These are phyloP conservation scores for Biscutella laevigata DNA, from an alignment of 441 rosid species.

Conservation along the genomic window DNA sequence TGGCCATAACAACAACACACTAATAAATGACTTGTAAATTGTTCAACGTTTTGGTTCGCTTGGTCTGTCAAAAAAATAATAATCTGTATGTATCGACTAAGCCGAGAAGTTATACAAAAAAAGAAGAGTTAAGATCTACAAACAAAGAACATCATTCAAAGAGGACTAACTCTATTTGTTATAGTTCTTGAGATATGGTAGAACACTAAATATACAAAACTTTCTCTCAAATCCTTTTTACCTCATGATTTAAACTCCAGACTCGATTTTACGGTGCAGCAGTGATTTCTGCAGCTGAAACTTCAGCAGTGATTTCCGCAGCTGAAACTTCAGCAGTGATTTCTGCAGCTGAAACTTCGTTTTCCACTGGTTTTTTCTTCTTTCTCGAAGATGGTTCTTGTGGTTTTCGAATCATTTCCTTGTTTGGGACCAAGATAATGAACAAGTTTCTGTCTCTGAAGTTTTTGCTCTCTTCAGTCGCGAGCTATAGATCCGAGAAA, in stretches of 20 bases:
- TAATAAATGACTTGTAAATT: slow-evolving; percentile 9
- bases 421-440: slow-evolving; percentile 70
- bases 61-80: background rate
- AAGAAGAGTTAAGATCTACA: background rate
- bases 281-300: slow-evolving; percentile 3
- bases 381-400: slow-evolving; percentile 55
- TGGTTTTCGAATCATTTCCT: slow-evolving; percentile 51
- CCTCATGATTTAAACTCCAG: slow-evolving; percentile 7
- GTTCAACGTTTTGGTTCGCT: background rate
- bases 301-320: too few relatives aligned
- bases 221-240: slow-evolving; percentile 10
- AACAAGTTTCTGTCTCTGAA: slow-evolving; percentile 65
- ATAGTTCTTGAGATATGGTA: slow-evolving; percentile 14
- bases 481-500: slow-evolving; percentile 41
- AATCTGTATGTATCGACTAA: background rate
- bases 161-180: slow-evolving; percentile 19
- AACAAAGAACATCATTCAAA: slow-evolving; percentile 11
- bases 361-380: slow-evolving; percentile 38
- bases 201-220: slow-evolving; percentile 23
- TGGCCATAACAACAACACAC: slow-evolving; percentile 1
- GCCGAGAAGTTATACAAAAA: background rate
- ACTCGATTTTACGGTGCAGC: background rate
- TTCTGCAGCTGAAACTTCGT: background rate
- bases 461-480: slow-evolving; percentile 74
- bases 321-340: background rate